Conservation (phyloP, 2,329 filamentous ascomycete species). For the Cladosporium sp. region DNA sequence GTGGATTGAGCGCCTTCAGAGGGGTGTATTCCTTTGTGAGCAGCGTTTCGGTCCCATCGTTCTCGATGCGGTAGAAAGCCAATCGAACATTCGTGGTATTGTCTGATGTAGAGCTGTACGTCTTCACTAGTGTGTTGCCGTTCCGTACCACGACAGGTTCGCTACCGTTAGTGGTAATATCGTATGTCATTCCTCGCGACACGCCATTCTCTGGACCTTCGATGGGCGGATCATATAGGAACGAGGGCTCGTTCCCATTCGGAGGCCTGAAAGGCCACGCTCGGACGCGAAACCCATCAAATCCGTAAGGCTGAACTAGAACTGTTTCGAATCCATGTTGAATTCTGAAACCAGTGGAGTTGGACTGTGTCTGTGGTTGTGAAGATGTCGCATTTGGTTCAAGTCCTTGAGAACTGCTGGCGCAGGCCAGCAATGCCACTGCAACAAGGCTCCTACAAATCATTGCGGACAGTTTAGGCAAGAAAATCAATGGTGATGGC, state of each 20-base stretch:
- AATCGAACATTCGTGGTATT: constrained; percentile 32
- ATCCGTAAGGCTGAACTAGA: constrained; percentile 37
- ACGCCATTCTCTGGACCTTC: constrained; percentile 34
- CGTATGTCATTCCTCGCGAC: constrained; percentile 31
- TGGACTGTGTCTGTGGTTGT: constrained; percentile 12
- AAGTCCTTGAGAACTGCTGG: neutral
- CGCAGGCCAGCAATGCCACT: neutral
- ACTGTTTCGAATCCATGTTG: constrained; percentile 38
- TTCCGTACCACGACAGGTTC: constrained; percentile 31
- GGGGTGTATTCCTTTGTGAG: constrained; percentile 35
- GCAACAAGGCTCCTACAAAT: neutral
- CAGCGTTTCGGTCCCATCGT: constrained; percentile 32
- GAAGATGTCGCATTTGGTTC: neutral
- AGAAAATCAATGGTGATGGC: too few relatives aligned
- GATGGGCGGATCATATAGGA: constrained; percentile 37
- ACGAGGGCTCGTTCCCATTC: constrained; percentile 35
- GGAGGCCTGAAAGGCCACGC: constrained; percentile 37
- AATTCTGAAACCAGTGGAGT: constrained; percentile 30
- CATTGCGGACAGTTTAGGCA: neutral
- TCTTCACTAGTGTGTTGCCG: constrained; percentile 35
- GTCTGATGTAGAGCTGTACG: constrained; percentile 27
- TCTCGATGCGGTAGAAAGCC: constrained; percentile 34
- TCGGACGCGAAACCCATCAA: constrained; percentile 38
- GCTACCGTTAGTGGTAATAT: constrained; percentile 32
- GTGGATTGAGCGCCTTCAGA: constrained; percentile 33